phyloP scores from a whole-genome alignment of 345 rosid genomes.

The Brassica juncea region DNA sequence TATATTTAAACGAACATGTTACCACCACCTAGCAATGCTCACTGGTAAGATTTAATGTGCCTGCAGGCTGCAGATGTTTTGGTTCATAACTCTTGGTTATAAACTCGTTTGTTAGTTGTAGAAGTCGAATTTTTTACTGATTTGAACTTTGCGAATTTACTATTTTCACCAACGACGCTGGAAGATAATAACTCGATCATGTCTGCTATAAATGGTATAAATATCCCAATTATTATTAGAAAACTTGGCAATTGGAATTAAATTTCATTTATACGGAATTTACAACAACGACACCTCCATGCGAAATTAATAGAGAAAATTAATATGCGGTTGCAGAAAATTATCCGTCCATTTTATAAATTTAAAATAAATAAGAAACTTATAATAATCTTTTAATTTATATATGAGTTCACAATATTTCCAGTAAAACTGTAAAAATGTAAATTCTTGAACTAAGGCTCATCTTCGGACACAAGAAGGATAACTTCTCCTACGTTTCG shows the following conservation, averaged over 20 bases:
- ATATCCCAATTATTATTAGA: conserved; percentile 28
- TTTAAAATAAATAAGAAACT: not conserved
- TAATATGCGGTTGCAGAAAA: conserved; percentile 32
- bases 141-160: not conserved
- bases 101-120: not conserved
- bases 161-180: conserved; percentile 1
- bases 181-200: conserved; percentile 9
- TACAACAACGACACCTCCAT: conserved; percentile 40
- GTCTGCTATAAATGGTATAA: conserved; percentile 6
- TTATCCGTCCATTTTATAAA: conserved; percentile 5
- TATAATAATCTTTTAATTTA: not conserved
- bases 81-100: not conserved
- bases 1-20: not conserved
- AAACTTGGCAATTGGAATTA: conserved; percentile 24
- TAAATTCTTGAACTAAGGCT: conserved; percentile 19
- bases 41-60: not conserved
- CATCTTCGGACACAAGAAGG: conserved; percentile 23
- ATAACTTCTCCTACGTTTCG: conserved; percentile 26
- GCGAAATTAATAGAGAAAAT: not conserved
- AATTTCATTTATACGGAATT: conserved; percentile 34
- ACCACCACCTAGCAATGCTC: not conserved
- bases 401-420: conserved; percentile 13
- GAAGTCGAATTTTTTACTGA: not conserved
- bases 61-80: not conserved
- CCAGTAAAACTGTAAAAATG: conserved; percentile 34